Evolutionary conservation across 2,329 filamentous ascomycete species (phyloP), one percentile per base, ranked within the genome.

Genomic region (Pseudogymnoascus sp.): DNA sequence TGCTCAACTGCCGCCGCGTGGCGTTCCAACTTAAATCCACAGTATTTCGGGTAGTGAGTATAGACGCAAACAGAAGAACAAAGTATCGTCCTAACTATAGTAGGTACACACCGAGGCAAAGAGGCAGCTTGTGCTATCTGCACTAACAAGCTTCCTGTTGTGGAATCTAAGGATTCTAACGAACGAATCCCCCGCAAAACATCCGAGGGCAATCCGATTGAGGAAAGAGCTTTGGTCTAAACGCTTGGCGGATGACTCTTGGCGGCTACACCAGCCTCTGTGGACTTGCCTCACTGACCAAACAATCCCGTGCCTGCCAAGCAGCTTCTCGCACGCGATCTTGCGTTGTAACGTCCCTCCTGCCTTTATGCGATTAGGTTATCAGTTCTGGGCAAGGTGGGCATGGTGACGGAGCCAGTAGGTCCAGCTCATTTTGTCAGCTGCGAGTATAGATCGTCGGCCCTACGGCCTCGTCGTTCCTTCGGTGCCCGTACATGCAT

Each of bases 321-420:
- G 47, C 47, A 50, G 47, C 47, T 5, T 21, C 29, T 9, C 29
- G 47, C 47, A 54, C 29, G 47, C 29, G n/a, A 54, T 33, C 29
- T 13, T 17, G 47, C 47, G 47, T 17, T 35, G 29, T n/a, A 54
- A 54, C 10, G 47, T 33, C 13, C 29, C 47, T 54, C 47, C 47
- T 54, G 47, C 47, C 47, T 54, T 50, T 54, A 54, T 54, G 47
- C 47, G 47, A 54, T 54, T 54, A 54, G 47, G 47, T 35, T 54
- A 54, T 54, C 47, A 54, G 47, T 54, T 54, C 47, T 33, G 29
- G 47, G 47, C 29, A 54, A 17, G 29, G 47, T 13, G 47, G 29
- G 15, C 15, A 9, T 17, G 47, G 29, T 33, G 47, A 54, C 29
- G n/a, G 47, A 33, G 26, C 47, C 47, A 35, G 47, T 54, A 33